These are phyloP conservation scores for Penicillium silybi DNA, from an alignment of 495 filamentous ascomycete species.

Conservation along the genomic window DNA sequence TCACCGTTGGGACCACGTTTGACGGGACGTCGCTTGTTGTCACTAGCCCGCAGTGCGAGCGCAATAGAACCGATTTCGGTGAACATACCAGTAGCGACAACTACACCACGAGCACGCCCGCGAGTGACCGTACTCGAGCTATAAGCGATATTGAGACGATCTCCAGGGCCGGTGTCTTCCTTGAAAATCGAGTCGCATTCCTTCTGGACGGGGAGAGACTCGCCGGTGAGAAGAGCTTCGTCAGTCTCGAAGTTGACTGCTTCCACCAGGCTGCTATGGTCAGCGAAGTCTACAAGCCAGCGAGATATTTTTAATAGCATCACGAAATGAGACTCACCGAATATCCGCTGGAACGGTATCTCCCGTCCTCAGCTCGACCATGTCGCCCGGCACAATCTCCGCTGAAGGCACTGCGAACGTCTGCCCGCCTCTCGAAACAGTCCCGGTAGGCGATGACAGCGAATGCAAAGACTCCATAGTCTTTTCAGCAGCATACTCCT, in stretches of 20 bases:
- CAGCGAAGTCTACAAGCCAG: background rate
- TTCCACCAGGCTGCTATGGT: background rate
- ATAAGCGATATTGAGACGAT: slow-evolving; percentile 45
- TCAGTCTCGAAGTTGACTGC: background rate
- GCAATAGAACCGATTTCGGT: slow-evolving; percentile 64
- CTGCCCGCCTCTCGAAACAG: slow-evolving; percentile 46
- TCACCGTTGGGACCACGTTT: slow-evolving; percentile 46
- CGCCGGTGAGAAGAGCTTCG: slow-evolving; percentile 36
- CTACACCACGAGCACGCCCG: slow-evolving; percentile 74
- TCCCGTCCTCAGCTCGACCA: slow-evolving; percentile 70
- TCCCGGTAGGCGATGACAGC: slow-evolving; percentile 55
- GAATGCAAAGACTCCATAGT: slow-evolving; percentile 64
- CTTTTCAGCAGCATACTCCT: slow-evolving; percentile 66
- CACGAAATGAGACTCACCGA: background rate
- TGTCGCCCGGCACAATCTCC: slow-evolving; percentile 56
- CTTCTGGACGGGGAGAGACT: slow-evolving; percentile 48
- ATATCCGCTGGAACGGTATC: slow-evolving; percentile 52
- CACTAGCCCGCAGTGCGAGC: slow-evolving; percentile 43
- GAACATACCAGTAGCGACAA: slow-evolving; percentile 60
- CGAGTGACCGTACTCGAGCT: slow-evolving; percentile 69
- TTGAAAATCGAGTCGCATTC: slow-evolving; percentile 66
- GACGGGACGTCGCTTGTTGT: slow-evolving; percentile 32
- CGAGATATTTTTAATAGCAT: background rate
- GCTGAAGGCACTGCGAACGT: slow-evolving; percentile 44
- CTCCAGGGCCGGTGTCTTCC: slow-evolving; percentile 64